Base-by-base conservation (phyloP, 257 asterid genomes). In the Solanum bulbocastanum region DNA sequence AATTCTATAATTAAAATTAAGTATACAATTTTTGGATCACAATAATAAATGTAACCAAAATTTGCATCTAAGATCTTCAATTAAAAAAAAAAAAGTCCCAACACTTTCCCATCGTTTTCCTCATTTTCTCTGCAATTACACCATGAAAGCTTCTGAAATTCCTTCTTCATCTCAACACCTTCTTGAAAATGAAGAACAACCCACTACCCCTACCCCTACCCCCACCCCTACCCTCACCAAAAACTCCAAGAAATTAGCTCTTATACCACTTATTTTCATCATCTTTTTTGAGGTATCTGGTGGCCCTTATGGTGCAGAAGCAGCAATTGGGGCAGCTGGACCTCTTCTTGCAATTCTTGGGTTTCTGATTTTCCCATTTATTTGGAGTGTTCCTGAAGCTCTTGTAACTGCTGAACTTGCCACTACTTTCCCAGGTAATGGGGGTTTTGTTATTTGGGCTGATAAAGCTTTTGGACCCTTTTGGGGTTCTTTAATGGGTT, bases 371-470 rank as follows among this genome's bases (percentile, higher is more conserved):
- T 92, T 93, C 90, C 95, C 94, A 6, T 93, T 93, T 66, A 75
- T 92, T 1, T 92, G 94, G 94, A 91, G 94, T 91, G 89, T 92
- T 2, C 93, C 95, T 5, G 95, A 91, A 52, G 94, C 92, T 60
- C 95, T 92, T 8, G 86, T 92, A 15, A 92, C 95, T 25, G 96
- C 96, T 49, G 95, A 92, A 88, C 94, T 93, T 79, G 91, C 96
- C 87, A 93, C 96, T 37, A 69, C 93, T 9, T 93, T 87, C 35
- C 96, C 96, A 25, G 96, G 96, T 22, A 93, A 93, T 88, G 96
- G 96, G 25, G 96, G 94, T 1, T 93, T 91, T 83, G 95, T 92
- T 0, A 89, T 93, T 9, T 93, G 96, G 96, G 96, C 95, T 20
- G 85, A 92, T 71, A 83, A 86, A 78, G 95, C 96, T 18, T 93